Conservation (phyloP, 352 stramenopile species). For the Phytophthora tubulina region DNA sequence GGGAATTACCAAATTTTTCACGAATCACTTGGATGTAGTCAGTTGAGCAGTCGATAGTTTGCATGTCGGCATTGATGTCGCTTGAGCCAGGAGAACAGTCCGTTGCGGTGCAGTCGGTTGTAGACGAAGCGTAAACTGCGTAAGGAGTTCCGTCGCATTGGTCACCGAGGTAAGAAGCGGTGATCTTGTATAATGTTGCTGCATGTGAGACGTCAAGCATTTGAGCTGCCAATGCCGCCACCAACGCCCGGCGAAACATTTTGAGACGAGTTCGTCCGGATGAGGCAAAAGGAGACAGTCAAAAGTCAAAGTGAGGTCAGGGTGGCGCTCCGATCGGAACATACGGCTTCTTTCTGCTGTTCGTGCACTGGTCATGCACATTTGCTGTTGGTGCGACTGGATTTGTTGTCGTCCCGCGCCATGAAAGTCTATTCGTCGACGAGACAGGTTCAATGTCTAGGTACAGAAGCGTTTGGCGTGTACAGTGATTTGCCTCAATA, state of each 20-base stretch:
- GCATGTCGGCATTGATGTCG: constrained; percentile 33
- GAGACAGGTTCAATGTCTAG: constrained; percentile 5
- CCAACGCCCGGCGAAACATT: constrained; percentile 15
- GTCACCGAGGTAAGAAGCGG: constrained; percentile 32
- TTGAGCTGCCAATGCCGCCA: background rate
- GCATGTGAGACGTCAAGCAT: background rate
- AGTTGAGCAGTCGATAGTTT: constrained; percentile 31
- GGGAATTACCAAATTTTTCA: constrained; percentile 30
- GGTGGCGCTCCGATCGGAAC: background rate
- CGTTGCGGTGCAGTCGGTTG: constrained; percentile 10
- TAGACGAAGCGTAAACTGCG: constrained; percentile 17
- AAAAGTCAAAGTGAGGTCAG: constrained; percentile 1
- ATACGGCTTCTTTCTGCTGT: constrained; percentile 18
- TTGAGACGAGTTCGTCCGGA: constrained; percentile 6
- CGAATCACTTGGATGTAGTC: constrained; percentile 36
- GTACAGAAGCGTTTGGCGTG: too few relatives aligned
- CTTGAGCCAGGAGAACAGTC: constrained; percentile 10
- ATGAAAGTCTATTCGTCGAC: constrained; percentile 2
- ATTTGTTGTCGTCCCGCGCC: constrained; percentile 15
- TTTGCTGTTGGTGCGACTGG: constrained; percentile 3
- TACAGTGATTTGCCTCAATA: background rate
- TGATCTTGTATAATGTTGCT: constrained; percentile 28
- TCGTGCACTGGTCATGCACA: constrained; percentile 27
- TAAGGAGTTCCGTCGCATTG: constrained; percentile 31
- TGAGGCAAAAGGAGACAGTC: constrained; percentile 1